Conservation (phyloP, 768 basidiomycete genomes). For the Trametes cinnabarina region DNA sequence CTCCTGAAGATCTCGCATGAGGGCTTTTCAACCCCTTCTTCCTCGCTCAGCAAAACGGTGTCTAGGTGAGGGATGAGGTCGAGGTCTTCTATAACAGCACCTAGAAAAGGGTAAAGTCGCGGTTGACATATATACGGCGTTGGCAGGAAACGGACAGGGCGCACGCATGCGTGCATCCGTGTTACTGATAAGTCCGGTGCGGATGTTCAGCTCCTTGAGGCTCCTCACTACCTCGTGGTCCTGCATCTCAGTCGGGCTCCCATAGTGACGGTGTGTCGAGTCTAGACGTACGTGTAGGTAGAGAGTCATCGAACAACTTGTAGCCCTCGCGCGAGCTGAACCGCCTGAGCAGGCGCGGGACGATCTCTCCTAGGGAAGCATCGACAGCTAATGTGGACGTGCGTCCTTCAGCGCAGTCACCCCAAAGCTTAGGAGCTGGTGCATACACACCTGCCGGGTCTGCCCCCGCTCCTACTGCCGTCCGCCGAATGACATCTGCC, state of each 20-base stretch:
- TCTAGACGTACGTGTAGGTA: conserved; percentile 42
- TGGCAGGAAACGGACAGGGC: conserved; percentile 20
- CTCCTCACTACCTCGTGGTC: conserved; percentile 50
- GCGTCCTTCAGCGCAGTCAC: not conserved
- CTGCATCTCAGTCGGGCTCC: not conserved
- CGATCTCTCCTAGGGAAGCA: conserved; percentile 51
- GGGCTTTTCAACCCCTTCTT: conserved; percentile 70
- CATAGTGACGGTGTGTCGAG: not conserved
- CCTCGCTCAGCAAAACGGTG: conserved; percentile 68
- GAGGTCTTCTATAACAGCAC: conserved; percentile 57
- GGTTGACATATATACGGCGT: not conserved
- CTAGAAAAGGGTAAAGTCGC: conserved; percentile 23
- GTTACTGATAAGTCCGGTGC: conserved; percentile 67
- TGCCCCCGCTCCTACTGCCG: conserved; percentile 75
- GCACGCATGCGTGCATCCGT: conserved; percentile 70
- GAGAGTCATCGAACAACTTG: conserved; percentile 51
- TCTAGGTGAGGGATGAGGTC: conserved; percentile 47
- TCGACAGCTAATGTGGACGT: conserved; percentile 46
- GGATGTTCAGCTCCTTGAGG: conserved; percentile 45
- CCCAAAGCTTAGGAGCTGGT: not conserved
- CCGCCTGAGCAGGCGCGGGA: conserved; percentile 55
- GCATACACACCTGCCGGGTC: conserved; percentile 46
- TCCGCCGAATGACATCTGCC: conserved; percentile 71
- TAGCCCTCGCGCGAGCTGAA: conserved; percentile 77
- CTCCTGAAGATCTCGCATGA: conserved; percentile 53